These are phyloP conservation scores for Venturia pyrina DNA, from an alignment of 2,329 filamentous ascomycete genomes.

Conservation along the genomic window DNA sequence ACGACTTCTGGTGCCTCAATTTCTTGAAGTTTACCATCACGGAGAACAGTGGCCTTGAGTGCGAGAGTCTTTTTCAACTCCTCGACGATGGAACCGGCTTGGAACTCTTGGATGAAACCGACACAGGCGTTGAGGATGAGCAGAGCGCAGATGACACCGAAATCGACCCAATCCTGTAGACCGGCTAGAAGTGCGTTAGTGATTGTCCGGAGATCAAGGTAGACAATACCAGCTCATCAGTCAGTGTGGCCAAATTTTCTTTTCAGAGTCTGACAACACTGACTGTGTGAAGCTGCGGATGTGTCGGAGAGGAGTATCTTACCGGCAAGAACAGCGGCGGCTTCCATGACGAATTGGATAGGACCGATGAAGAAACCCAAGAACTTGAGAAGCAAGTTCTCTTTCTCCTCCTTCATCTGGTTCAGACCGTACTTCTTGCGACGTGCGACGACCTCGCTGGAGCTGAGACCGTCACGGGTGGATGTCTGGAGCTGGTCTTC, in stretches of 20 bases:
- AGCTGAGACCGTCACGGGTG: constrained; percentile 56
- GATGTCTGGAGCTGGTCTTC: constrained; percentile 71
- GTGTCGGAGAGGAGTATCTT: constrained; percentile 22
- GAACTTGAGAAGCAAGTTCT: constrained; percentile 78
- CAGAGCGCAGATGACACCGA: constrained; percentile 72
- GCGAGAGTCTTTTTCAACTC: constrained; percentile 86
- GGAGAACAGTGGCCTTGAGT: constrained; percentile 76
- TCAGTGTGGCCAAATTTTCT: background rate
- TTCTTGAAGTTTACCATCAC: constrained; percentile 68
- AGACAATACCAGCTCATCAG: background rate
- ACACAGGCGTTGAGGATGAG: constrained; percentile 76
- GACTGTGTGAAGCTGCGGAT: constrained; percentile 19
- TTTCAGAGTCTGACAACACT: background rate
- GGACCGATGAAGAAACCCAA: constrained; percentile 73
- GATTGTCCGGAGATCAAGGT: background rate
- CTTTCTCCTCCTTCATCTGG: constrained; percentile 85
- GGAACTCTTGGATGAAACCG: constrained; percentile 82
- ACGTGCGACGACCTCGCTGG: constrained; percentile 54
- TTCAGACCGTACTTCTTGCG: constrained; percentile 73
- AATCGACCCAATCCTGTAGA: constrained; percentile 85
- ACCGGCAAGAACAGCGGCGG: constrained; percentile 1
- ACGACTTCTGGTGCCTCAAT: constrained; percentile 77
- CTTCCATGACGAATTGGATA: constrained; percentile 92
- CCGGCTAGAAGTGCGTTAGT: constrained; percentile 58
- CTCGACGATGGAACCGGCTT: constrained; percentile 82